Conservation (phyloP, 495 filamentous ascomycete species). For the Rusavskia elegans region DNA sequence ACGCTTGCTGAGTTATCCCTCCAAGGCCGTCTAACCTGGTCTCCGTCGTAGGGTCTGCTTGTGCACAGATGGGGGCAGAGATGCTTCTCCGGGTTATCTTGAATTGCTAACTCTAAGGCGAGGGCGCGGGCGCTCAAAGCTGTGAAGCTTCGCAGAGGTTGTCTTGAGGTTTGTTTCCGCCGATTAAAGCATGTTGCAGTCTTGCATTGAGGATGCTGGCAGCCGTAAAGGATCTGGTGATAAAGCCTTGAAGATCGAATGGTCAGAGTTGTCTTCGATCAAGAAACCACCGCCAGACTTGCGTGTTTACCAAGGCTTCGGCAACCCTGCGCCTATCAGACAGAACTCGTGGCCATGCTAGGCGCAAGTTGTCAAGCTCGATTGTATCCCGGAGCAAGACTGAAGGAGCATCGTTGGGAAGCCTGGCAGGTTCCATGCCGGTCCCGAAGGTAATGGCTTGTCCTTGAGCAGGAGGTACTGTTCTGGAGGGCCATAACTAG, state of each 20-base stretch:
- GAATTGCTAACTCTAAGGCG: constrained; percentile 61
- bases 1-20: neutral
- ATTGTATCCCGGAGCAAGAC: neutral
- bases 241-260: constrained; percentile 43
- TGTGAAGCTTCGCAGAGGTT: constrained; percentile 58
- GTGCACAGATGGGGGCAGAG: constrained; percentile 39
- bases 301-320: neutral
- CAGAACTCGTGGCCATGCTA: neutral
- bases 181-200: constrained; percentile 71
- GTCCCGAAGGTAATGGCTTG: too few relatives aligned
- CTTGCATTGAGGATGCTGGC: constrained; percentile 48
- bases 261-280: neutral
- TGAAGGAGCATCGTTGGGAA: neutral
- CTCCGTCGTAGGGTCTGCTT: neutral
- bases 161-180: constrained; percentile 46
- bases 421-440: too few relatives aligned
- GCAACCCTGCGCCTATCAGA: neutral
- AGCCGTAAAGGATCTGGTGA: constrained; percentile 70
- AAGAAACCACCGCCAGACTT: neutral
- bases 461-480: too few relatives aligned
- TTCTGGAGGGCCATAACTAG: too few relatives aligned
- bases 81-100: constrained; percentile 58
- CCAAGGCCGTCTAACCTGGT: neutral
- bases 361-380: neutral
- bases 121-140: constrained; percentile 56